A percentile compares a stretch with the other conserved stretches of the same genome.
phyloP scores from a whole-genome alignment of 805 yeast species.

The Jamesozyma piceae region DNA sequence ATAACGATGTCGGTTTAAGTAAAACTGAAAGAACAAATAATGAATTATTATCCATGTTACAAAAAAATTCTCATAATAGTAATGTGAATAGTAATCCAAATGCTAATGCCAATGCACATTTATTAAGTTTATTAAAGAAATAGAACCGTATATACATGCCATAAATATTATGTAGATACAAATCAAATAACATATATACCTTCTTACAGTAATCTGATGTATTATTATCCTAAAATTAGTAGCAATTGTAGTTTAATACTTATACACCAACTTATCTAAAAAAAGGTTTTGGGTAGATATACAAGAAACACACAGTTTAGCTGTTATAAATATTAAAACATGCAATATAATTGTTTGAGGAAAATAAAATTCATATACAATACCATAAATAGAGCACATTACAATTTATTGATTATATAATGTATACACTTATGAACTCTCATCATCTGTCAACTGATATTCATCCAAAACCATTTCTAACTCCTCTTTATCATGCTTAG shows the following conservation, averaged over 20 bases:
- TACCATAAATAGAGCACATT: too few relatives aligned
- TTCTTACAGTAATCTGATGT: too few relatives aligned
- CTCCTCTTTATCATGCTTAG: conserved; percentile 24
- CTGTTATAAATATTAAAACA: too few relatives aligned
- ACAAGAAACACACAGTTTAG: too few relatives aligned
- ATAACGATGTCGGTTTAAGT: neutral
- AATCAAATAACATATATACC: neutral
- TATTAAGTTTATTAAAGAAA: conserved; percentile 1
- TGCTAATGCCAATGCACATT: neutral
- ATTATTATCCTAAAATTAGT: too few relatives aligned
- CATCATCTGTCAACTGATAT: conserved; percentile 37
- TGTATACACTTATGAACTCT: too few relatives aligned
- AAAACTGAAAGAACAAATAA: conserved; percentile 1
- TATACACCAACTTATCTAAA: too few relatives aligned
- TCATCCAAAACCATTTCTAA: conserved; percentile 38
- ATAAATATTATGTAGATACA: neutral
- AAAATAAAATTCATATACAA: too few relatives aligned
- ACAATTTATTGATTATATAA: too few relatives aligned
- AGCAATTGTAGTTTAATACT: too few relatives aligned
- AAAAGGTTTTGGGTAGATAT: too few relatives aligned
- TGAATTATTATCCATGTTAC: conserved; percentile 6
- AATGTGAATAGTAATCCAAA: neutral
- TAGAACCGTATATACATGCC: neutral
- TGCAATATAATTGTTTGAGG: too few relatives aligned
- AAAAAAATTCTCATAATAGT: neutral